phyloP scores from a whole-genome alignment of 805 yeast genomes.

The Lipomyces japonicus region DNA sequence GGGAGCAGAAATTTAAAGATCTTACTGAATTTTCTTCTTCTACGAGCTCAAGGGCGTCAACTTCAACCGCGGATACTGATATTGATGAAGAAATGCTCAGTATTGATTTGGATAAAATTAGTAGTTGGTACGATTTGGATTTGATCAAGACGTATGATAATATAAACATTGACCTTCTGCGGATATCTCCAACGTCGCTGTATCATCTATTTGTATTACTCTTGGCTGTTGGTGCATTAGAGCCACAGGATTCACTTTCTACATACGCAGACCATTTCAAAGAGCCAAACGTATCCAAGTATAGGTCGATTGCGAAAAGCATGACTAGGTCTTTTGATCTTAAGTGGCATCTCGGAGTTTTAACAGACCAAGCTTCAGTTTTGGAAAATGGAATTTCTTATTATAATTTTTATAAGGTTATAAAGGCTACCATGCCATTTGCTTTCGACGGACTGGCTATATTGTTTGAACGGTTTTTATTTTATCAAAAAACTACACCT shows the following conservation, averaged over 20 bases:
- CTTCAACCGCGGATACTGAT: constrained; percentile 15
- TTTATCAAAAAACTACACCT: constrained; percentile 32
- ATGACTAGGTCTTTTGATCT: constrained; percentile 51
- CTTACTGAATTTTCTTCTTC: constrained; percentile 4
- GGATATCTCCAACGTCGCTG: constrained; percentile 44
- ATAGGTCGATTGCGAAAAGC: constrained; percentile 44
- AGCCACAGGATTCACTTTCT: constrained; percentile 38
- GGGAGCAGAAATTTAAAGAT: constrained; percentile 17
- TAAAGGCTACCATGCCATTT: constrained; percentile 39
- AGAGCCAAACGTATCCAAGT: constrained; percentile 42
- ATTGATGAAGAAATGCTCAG: constrained; percentile 29
- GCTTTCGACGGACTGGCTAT: constrained; percentile 45
- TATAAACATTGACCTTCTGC: constrained; percentile 40
- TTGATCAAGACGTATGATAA: constrained; percentile 45
- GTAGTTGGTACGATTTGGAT: constrained; percentile 37
- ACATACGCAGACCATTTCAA: constrained; percentile 32
- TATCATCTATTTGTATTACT: constrained; percentile 48
- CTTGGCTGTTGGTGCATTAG: constrained; percentile 45
- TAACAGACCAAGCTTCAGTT: constrained; percentile 26
- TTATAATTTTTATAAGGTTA: constrained; percentile 27
- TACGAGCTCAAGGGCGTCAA: neutral
- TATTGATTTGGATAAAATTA: constrained; percentile 22
- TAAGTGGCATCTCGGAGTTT: constrained; percentile 32
- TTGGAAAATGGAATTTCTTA: constrained; percentile 29
- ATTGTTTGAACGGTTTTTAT: constrained; percentile 47